Conservation (phyloP, 345 rosid species). For the Syzygium aqueum region DNA sequence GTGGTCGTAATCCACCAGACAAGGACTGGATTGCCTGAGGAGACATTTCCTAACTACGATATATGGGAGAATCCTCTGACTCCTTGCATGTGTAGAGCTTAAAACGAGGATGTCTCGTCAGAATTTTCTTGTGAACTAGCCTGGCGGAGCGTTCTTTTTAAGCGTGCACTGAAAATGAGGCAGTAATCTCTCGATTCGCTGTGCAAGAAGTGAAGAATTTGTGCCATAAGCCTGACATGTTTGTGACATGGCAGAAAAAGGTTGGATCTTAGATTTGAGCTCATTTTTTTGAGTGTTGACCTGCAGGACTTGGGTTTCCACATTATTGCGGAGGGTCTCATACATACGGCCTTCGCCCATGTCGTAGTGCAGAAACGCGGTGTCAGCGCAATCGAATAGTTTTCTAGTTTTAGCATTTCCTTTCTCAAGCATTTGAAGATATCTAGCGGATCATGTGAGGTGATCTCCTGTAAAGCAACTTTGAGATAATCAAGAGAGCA, state of each 20-base stretch:
- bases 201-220: neutral
- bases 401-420: neutral
- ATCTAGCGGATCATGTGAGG: neutral
- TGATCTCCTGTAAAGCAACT: neutral
- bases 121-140: neutral
- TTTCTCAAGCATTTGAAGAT: too few relatives aligned
- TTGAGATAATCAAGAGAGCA: neutral
- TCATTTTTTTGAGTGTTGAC: neutral
- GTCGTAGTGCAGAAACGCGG: neutral
- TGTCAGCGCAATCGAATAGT: neutral
- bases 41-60: constrained; percentile 98
- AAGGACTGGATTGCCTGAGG: constrained; percentile 95
- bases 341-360: neutral
- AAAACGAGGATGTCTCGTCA: constrained; percentile 6
- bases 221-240: neutral
- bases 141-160: neutral
- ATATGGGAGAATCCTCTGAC: constrained; percentile 99
- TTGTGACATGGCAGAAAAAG: neutral
- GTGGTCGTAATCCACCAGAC: constrained; percentile 93
- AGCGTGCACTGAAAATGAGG: neutral
- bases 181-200: neutral
- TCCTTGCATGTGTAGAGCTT: constrained; percentile 99
- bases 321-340: neutral
- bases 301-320: neutral
- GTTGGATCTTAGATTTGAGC: neutral